Evolutionary conservation across 1,139 yeast genomes (phyloP), one percentile per base, ranked within the genome.

Genomic region (Suhomyces coccinellae): DNA sequence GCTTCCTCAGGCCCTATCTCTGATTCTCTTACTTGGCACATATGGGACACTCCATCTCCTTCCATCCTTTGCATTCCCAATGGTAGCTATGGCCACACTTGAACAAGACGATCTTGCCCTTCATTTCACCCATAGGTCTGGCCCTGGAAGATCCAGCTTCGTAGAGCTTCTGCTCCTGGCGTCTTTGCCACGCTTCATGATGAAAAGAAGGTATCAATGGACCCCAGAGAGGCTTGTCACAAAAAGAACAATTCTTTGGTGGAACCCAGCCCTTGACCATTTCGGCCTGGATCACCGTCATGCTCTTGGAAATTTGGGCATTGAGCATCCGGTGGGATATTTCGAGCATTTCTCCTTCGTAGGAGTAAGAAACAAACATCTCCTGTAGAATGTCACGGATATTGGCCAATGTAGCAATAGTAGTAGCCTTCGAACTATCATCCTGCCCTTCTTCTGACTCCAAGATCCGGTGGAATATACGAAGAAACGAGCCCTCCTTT

Each of bases 181-280:
- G 49, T 33, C 63, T 66, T 56, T 79, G 83, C 87, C 86, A 82
- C 3, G 76, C 76, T 17, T 55, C 48, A 38, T 58, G 76, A 38
- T 73, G 63, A 10, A 63, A 65, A 2, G 73, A 69, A 32, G 71
- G 66, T 3, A 82, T 65, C 0, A 78, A 79, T 0, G 77, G 58
- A 0, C 96, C 96, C 77, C 87, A 80, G 33, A 87, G 64, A 28
- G 66, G 65, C 51, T 79, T 80, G 2, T 86, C 87, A 61, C 96
- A 88, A 0, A 84, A 79, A 42, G 85, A 83, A 62, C 96, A 88
- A 39, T 70, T 75, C 41, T 77, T 73, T 26, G 63, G 65, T 3
- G 66, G 61, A 1, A 83, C 75, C 87, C 91, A 83, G 0, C 96
- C 96, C 42, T 63, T 60, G 1, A 71, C 52, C 17, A 76, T 70